Conservation (phyloP, 176 grass and related monocot species). For the Pharus latifolius region DNA sequence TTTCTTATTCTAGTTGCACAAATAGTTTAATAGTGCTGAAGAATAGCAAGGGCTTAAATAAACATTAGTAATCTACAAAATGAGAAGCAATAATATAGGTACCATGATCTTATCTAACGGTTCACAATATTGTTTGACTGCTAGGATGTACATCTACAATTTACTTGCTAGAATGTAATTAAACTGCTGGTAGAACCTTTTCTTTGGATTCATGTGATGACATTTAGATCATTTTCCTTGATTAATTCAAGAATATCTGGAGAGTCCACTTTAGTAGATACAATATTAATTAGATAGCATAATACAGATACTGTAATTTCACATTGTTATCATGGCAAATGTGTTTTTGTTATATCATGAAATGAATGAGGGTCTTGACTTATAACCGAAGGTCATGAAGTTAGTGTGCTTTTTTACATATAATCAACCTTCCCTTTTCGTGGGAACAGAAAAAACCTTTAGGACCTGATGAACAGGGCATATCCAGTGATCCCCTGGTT, state of each 20-base stretch:
- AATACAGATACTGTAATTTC: too few relatives aligned
- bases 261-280: too few relatives aligned
- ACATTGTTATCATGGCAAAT: too few relatives aligned
- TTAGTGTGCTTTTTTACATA: background rate
- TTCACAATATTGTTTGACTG: background rate
- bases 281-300: too few relatives aligned
- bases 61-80: background rate
- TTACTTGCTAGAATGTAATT: background rate
- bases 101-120: background rate
- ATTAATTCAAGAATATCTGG: too few relatives aligned
- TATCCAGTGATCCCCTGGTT: background rate
- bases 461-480: background rate
- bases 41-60: background rate
- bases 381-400: background rate
- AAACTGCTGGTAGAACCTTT: background rate
- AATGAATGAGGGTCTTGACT: background rate
- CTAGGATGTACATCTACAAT: background rate
- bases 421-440: background rate
- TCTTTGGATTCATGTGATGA: too few relatives aligned
- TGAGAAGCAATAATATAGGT: background rate
- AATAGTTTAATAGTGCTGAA: background rate
- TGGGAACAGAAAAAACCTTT: background rate
- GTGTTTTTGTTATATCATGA: background rate
- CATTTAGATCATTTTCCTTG: too few relatives aligned
- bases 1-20: background rate